Conservation (phyloP, 768 basidiomycete genomes). For the Lentinula guzmanii region DNA sequence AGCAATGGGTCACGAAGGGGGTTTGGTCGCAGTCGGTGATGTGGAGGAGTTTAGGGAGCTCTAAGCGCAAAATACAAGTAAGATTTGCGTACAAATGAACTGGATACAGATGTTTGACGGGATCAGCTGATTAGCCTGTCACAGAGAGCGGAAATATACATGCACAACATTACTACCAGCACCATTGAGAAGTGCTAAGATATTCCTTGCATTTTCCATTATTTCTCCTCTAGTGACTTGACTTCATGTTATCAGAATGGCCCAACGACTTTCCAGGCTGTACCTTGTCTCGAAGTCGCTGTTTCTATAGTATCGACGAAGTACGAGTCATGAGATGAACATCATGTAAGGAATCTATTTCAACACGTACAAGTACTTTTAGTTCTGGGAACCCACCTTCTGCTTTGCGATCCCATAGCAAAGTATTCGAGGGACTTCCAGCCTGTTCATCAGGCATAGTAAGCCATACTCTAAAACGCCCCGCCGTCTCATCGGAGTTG, state of each 20-base stretch:
- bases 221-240: background rate
- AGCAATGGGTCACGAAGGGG: no score
- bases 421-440: background rate
- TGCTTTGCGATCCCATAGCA: slow-evolving; percentile 83
- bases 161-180: no score
- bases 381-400: slow-evolving; percentile 93
- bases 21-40: no score
- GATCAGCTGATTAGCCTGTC: no score
- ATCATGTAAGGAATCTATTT: background rate
- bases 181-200: no score
- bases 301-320: slow-evolving; percentile 53
- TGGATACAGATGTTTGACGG: no score
- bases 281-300: slow-evolving; percentile 76
- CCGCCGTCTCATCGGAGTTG: slow-evolving; percentile 77
- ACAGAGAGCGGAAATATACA: no score
- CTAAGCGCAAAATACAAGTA: no score
- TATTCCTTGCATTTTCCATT: background rate
- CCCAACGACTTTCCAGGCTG: slow-evolving; percentile 81
- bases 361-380: slow-evolving; percentile 62
- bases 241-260: slow-evolving; percentile 69
- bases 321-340: background rate
- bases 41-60: no score
- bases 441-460: slow-evolving; percentile 20
- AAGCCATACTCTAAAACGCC: slow-evolving; percentile 90
- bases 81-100: no score